These are phyloP conservation scores for Zoysia japonica DNA, from an alignment of 176 grass and related monocot species.

Conservation along the genomic window DNA sequence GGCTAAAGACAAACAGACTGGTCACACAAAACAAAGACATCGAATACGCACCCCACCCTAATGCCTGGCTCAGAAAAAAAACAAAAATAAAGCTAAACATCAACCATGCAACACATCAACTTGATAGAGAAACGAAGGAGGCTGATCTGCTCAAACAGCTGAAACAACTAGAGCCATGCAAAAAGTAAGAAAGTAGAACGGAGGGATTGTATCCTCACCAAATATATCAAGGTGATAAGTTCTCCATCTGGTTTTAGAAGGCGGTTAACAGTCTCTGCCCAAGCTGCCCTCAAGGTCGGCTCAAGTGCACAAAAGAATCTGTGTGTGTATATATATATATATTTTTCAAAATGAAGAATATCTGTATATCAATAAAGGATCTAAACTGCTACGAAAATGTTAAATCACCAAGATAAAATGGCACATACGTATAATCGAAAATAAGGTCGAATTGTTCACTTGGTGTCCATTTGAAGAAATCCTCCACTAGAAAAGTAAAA, in stretches of 20 bases:
- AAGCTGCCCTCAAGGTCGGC: slow-evolving; percentile 65
- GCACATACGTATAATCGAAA: slow-evolving; percentile 69
- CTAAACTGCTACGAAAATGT: slow-evolving; percentile 13
- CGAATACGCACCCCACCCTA: background rate
- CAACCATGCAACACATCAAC: background rate
- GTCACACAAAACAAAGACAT: background rate
- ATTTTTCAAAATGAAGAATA: too few species aligned
- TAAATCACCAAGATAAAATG: slow-evolving; percentile 14
- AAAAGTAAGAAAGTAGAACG: slow-evolving; percentile 13
- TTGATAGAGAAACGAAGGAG: background rate
- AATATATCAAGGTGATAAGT: slow-evolving; percentile 84
- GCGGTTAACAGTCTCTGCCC: slow-evolving; percentile 64
- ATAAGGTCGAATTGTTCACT: slow-evolving; percentile 72
- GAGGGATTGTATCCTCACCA: slow-evolving; percentile 51
- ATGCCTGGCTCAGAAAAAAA: background rate
- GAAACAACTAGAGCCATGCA: background rate
- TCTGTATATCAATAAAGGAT: slow-evolving; percentile 9
- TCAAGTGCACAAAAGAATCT: slow-evolving; percentile 95
- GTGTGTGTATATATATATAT: background rate
- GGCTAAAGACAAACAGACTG: background rate
- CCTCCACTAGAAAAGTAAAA: slow-evolving; percentile 57
- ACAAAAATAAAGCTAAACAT: background rate
- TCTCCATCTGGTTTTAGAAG: slow-evolving; percentile 90
- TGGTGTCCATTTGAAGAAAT: slow-evolving; percentile 75
- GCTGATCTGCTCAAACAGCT: background rate